Evolutionary conservation across 352 stramenopile species (phyloP).

Genomic region (Paralagenidium karlingii): DNA sequence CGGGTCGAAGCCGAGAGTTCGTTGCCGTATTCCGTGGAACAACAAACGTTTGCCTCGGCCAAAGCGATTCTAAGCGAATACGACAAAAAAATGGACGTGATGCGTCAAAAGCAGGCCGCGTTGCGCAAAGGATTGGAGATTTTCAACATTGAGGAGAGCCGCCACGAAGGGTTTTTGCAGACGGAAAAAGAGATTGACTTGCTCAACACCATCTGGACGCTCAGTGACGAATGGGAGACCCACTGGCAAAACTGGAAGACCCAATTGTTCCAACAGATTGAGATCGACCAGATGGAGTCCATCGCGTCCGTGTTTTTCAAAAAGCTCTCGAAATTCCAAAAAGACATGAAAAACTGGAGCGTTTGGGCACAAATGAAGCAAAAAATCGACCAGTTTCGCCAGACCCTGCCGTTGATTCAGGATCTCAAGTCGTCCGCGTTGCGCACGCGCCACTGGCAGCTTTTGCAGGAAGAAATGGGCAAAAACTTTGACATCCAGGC

Average conservation of each 20-base stretch:
- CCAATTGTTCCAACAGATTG: slow-evolving; percentile 85
- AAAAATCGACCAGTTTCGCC: slow-evolving; percentile 90
- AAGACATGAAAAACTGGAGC: slow-evolving; percentile 89
- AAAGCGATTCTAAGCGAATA: slow-evolving; percentile 68
- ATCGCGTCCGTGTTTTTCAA: slow-evolving; percentile 85
- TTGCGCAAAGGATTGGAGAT: slow-evolving; percentile 89
- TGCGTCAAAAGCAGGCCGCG: slow-evolving; percentile 40
- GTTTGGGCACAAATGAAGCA: slow-evolving; percentile 87
- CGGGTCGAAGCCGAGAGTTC: slow-evolving; percentile 54
- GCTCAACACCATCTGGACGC: slow-evolving; percentile 82
- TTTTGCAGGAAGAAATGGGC: slow-evolving; percentile 81
- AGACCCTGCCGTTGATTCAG: slow-evolving; percentile 88
- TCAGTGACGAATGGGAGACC: slow-evolving; percentile 81
- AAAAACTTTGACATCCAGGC: slow-evolving; percentile 74
- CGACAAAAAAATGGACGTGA: slow-evolving; percentile 80
- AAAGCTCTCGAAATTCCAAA: slow-evolving; percentile 87
- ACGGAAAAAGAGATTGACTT: slow-evolving; percentile 85
- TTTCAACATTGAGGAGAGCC: slow-evolving; percentile 83
- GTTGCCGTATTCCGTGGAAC: slow-evolving; percentile 62
- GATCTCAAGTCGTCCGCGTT: slow-evolving; percentile 87
- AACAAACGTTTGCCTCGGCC: slow-evolving; percentile 21
- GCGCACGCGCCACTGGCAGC: slow-evolving; percentile 78
- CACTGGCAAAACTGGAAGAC: slow-evolving; percentile 89
- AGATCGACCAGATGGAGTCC: slow-evolving; percentile 87
- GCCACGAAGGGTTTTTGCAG: slow-evolving; percentile 75